Base-by-base conservation (phyloP, 345 rosid species). In the Heritiera littoralis region DNA sequence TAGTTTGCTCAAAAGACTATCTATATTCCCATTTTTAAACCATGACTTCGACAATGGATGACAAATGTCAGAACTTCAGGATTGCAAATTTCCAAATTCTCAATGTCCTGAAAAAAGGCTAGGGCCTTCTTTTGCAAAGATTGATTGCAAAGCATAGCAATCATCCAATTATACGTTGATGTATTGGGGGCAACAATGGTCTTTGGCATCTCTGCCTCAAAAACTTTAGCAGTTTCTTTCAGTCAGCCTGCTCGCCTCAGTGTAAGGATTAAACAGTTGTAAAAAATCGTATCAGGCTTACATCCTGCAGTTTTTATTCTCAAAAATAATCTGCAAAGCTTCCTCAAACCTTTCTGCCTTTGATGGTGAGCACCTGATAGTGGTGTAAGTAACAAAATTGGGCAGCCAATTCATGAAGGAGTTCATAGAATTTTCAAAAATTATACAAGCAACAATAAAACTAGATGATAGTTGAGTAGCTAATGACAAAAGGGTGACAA, bases 331-430 rank as follows among this genome's bases (percentile, higher is more conserved):
- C 13, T 80, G 71, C 63, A 91, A 74, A 60, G 97, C 91, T 71
- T 90, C 90, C 40, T 89, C 89, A 55, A 74, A 90, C 78, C 87
- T 84, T 72, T 81, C 86, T 3, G 87, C 83, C 74, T 86, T 90
- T 17, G 92, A 83, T 51, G 93, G 84, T 14, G 80, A 87, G 82
- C 87, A 81, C 93, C 89, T 86, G 15, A 90, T 67, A 20, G 90
- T 88, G 56, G 96, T 90, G 78, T 87, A 92, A 69, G 98, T 91
- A 49, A 92, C 76, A 8, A 84, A 82, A 84, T 94, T 92, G 85
- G 3, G 85, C 84, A 81, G 83, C 88, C 94, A 94, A 91, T 71
- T 90, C 91, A 81, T 90, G 88, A 12, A 91, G 77, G 75, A 91
- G 79, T 65, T 89, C 88, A 75, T 88, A 87, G 20, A 89, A 96